These are phyloP conservation scores for Paramyrothecium roridum DNA, from an alignment of 2,329 filamentous ascomycete genomes.

Conservation along the genomic window DNA sequence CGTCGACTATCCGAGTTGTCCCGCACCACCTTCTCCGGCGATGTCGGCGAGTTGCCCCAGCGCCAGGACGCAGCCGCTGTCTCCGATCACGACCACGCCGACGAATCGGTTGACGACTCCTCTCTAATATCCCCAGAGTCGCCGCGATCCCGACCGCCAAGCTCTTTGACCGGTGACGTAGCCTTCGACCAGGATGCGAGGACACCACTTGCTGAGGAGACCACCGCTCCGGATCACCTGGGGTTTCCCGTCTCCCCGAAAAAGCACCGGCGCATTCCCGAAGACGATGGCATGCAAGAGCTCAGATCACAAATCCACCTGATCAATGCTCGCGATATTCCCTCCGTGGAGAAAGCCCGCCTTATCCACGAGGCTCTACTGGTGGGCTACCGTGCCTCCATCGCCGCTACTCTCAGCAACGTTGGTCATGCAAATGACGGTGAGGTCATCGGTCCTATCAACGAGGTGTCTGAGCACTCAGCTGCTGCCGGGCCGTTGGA, in stretches of 20 bases:
- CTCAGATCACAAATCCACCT: slow-evolving; percentile 65
- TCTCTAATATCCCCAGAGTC: slow-evolving; percentile 13
- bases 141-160: slow-evolving; percentile 24
- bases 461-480: slow-evolving; percentile 34
- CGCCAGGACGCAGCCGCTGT: slow-evolving; percentile 16
- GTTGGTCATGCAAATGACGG: too few species aligned
- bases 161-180: slow-evolving; percentile 29
- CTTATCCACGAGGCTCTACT: slow-evolving; percentile 69
- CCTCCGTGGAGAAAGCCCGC: slow-evolving; percentile 63
- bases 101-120: slow-evolving; percentile 10
- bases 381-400: slow-evolving; percentile 57
- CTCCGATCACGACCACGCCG: slow-evolving; percentile 20
- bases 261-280: slow-evolving; percentile 50
- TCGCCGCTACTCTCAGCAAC: slow-evolving; percentile 3
- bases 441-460: slow-evolving; percentile 6
- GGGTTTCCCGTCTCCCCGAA: slow-evolving; percentile 25
- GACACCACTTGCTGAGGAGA: slow-evolving; percentile 14
- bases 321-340: slow-evolving; percentile 61
- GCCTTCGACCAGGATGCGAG: slow-evolving; percentile 23
- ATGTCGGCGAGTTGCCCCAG: slow-evolving; percentile 21
- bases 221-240: slow-evolving; percentile 26
- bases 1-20: slow-evolving; percentile 58
- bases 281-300: slow-evolving; percentile 73
- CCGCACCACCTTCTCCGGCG: slow-evolving; percentile 32
- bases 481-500: slow-evolving; percentile 22